These are phyloP conservation scores for Diplotaxis tenuifolia DNA, from an alignment of 345 rosid species.

Conservation along the genomic window DNA sequence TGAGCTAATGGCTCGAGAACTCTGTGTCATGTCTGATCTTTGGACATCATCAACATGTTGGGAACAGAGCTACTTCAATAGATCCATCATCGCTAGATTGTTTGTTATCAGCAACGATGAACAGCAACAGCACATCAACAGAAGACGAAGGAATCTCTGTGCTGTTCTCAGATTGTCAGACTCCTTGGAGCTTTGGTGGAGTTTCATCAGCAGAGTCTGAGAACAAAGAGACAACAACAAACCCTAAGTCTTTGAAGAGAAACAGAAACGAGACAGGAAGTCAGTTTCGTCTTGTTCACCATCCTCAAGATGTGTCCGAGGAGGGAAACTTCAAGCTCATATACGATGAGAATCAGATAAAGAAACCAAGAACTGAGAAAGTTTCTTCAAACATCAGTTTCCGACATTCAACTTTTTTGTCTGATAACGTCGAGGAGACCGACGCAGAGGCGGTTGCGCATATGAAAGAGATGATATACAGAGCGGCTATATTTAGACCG, in stretches of 20 bases:
- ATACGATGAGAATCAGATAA: constrained; percentile 41
- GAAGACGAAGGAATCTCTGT: constrained; percentile 72
- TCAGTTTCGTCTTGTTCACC: constrained; percentile 45
- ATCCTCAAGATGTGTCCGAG: constrained; percentile 39
- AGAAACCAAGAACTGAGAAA: neutral
- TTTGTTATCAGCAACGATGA: constrained; percentile 61
- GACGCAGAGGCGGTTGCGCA: constrained; percentile 90
- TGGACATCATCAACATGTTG: constrained; percentile 35
- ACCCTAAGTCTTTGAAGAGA: constrained; percentile 43
- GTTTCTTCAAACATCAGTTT: neutral
- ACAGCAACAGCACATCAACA: constrained; percentile 50
- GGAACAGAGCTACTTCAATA: constrained; percentile 32
- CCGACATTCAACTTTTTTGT: constrained; percentile 35
- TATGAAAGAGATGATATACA: constrained; percentile 89
- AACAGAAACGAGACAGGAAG: constrained; percentile 33
- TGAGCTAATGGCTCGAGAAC: constrained; percentile 29
- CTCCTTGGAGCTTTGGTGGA: constrained; percentile 60
- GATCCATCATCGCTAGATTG: constrained; percentile 60
- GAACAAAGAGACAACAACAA: constrained; percentile 41
- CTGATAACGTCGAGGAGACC: constrained; percentile 62
- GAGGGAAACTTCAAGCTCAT: constrained; percentile 53
- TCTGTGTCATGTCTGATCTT: constrained; percentile 41
- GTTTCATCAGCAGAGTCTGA: constrained; percentile 78
- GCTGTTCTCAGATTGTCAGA: constrained; percentile 57
- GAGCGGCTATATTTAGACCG: constrained; percentile 86